These are phyloP conservation scores for Hypomyces perniciosus DNA, from an alignment of 2,329 filamentous ascomycete genomes.

Conservation along the genomic window DNA sequence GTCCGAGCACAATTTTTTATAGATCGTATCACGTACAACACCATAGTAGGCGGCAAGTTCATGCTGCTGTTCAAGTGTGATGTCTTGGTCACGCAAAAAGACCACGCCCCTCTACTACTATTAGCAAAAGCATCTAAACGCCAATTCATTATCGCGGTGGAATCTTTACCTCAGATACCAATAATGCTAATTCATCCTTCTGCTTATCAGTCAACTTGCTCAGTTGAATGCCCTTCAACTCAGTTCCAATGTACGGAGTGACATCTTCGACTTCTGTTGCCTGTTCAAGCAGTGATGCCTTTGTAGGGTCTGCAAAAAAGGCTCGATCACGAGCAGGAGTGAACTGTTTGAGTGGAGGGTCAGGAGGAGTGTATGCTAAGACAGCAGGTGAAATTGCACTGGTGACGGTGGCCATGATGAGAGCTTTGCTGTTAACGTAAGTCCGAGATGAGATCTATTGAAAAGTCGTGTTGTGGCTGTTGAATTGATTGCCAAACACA, in stretches of 20 bases:
- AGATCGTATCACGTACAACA: conserved; percentile 1
- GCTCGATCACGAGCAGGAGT: conserved; percentile 10
- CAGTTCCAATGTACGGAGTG: conserved; percentile 31
- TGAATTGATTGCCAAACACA: background rate
- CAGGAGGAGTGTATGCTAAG: conserved; percentile 9
- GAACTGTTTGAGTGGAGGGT: conserved; percentile 9
- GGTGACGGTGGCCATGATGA: conserved; percentile 6
- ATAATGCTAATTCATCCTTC: conserved; percentile 36
- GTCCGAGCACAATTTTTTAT: background rate
- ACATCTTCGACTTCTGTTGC: conserved; percentile 5
- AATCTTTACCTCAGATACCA: conserved; percentile 28
- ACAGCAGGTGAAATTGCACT: conserved; percentile 6
- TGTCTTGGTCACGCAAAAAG: conserved; percentile 31
- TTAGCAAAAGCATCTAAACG: background rate
- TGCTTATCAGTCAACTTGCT: conserved; percentile 33
- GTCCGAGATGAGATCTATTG: no score
- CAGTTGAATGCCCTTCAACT: conserved; percentile 36
- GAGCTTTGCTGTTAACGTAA: background rate
- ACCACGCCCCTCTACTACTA: conserved; percentile 28
- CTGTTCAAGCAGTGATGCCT: conserved; percentile 1
- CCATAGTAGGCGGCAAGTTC: conserved; percentile 23
- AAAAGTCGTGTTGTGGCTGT: no score
- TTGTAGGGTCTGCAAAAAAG: conserved; percentile 10
- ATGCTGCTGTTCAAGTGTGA: conserved; percentile 33
- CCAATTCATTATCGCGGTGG: background rate